A percentile compares a stretch with the other conserved stretches of the same genome.
phyloP scores from a whole-genome alignment of 1,284 basidiomycete species.

The Malassezia obtusa region DNA sequence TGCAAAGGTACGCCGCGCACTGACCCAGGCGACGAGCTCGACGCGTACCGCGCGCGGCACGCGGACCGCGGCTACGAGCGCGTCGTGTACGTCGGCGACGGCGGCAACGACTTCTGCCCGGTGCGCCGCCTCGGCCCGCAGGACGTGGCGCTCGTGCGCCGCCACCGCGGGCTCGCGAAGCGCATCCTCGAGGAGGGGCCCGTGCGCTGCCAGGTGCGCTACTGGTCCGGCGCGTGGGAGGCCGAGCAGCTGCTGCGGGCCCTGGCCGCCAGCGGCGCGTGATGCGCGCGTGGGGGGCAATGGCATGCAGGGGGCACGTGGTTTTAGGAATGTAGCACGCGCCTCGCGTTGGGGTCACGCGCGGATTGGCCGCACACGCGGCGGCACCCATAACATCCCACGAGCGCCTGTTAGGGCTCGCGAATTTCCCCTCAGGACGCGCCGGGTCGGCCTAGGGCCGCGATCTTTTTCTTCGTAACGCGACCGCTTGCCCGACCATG shows the following conservation, averaged over 20 bases:
- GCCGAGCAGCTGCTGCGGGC: slow-evolving; percentile 29
- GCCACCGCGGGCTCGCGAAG: slow-evolving; percentile 37
- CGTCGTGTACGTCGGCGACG: slow-evolving; percentile 85
- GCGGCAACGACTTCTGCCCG: slow-evolving; percentile 90
- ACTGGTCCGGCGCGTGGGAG: slow-evolving; percentile 47
- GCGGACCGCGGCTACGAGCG: slow-evolving; percentile 62
- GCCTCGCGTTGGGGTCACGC: neutral
- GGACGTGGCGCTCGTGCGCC: slow-evolving; percentile 42
- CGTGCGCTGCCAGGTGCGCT: slow-evolving; percentile 34
- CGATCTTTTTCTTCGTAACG: neutral
- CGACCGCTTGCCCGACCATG: neutral
- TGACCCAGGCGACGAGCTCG: slow-evolving; percentile 68
- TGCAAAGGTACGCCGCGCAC: slow-evolving; percentile 65
- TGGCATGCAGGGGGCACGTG: too few species aligned
- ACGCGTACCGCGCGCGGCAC: slow-evolving; percentile 65
- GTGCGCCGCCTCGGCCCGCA: slow-evolving; percentile 58
- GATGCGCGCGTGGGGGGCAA: too few species aligned
- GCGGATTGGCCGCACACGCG: too few species aligned
- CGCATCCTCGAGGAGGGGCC: slow-evolving; percentile 33
- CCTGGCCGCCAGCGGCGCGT: slow-evolving; percentile 2
- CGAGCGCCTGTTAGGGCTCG: too few species aligned
- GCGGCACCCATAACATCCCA: too few species aligned
- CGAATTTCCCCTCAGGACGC: too few species aligned
- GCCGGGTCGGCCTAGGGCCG: neutral
- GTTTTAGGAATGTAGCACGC: neutral